Base-by-base conservation (phyloP, 1,284 basidiomycete species). In the Cryptococcus sp. region DNA sequence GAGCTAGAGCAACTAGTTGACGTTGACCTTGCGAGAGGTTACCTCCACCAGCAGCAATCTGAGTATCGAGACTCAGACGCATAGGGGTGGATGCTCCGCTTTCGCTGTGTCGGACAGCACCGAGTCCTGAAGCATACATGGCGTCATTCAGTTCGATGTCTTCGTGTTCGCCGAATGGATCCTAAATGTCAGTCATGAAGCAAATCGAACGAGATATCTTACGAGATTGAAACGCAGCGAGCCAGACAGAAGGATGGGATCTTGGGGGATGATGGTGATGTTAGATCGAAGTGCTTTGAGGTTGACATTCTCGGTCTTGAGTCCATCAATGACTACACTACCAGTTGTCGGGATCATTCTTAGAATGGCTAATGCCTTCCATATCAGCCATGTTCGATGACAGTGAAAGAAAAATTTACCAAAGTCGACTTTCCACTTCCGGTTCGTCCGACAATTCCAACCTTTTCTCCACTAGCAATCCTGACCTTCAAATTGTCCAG, bases 211-310 rank as follows among this genome's bases (percentile, higher is more conserved):
- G 43, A 50, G 47, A 52, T 45, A 14, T 4, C 36, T 39, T 19
- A 39, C 36, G 3, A 93, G 80, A 67, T 92, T 91, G 58, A 82
- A 82, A 37, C 89, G 81, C 42, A 92, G 72, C 2, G 86, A 88
- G 31, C 89, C 88, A 19, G 87, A 88, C 73, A 78, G 86, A 76
- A 85, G 65, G 16, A 72, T 59, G 55, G 88, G 86, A 79, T 80
- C 80, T 63, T 82, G 81, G n/a, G 82, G 82, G 47, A 81, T 80
- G 54, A 81, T 80, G 7, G 79, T 76, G 24, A 73, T 55, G 7
- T 52, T 51, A 5, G 60, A 61, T 34, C 80, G 69, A 14, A 80
- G 63, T 9, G 78, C 78, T 52, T 87, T 83, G 2, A 89, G 75
- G 60, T 87, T 87, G 63, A 87, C 68, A 16, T 76, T 60, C 46